Conservation (phyloP, 202 grass and related monocot genomes). For the Setaria italica region DNA sequence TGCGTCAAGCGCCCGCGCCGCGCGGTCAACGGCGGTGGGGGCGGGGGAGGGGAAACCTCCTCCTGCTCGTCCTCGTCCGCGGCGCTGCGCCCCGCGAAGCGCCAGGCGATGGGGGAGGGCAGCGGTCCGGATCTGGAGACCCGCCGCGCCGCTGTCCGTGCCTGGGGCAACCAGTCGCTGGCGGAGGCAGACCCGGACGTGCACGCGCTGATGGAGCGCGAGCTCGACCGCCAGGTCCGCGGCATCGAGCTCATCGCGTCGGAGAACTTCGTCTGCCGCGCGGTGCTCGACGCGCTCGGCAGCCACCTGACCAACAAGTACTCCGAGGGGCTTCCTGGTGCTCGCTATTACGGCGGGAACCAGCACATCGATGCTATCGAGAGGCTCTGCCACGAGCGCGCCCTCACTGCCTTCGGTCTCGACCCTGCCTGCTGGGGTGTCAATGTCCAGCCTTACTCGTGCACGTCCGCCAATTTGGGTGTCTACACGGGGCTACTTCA, state of each 20-base stretch:
- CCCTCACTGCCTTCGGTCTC: conserved; percentile 72
- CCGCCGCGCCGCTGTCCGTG: conserved; percentile 57
- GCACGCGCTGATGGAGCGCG: conserved; percentile 80
- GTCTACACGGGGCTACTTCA: conserved; percentile 93
- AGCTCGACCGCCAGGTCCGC: conserved; percentile 79
- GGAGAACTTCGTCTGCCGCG: conserved; percentile 95
- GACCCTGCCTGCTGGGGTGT: conserved; percentile 85
- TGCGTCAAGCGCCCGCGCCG: conserved; percentile 82
- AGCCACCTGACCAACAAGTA: conserved; percentile 99
- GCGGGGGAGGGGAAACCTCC: conserved; percentile 42
- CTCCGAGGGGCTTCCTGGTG: conserved; percentile 81
- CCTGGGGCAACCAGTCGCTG: conserved; percentile 83
- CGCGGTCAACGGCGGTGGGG: conserved; percentile 38
- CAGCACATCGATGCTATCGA: conserved; percentile 96
- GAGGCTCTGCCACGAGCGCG: conserved; percentile 74
- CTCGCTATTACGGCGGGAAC: conserved; percentile 91
- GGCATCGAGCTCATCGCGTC: conserved; percentile 97
- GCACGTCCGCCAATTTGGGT: conserved; percentile 93
- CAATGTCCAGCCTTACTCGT: conserved; percentile 94
- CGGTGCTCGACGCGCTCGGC: conserved; percentile 90
- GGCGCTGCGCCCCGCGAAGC: conserved; percentile 50
- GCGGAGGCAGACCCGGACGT: conserved; percentile 76
- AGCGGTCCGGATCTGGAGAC: conserved; percentile 59
- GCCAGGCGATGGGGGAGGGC: conserved; percentile 51
- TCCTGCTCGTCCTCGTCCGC: conserved; percentile 75